These are phyloP conservation scores for Dactylis glomerata DNA, from an alignment of 176 grass and related monocot species.

Conservation along the genomic window DNA sequence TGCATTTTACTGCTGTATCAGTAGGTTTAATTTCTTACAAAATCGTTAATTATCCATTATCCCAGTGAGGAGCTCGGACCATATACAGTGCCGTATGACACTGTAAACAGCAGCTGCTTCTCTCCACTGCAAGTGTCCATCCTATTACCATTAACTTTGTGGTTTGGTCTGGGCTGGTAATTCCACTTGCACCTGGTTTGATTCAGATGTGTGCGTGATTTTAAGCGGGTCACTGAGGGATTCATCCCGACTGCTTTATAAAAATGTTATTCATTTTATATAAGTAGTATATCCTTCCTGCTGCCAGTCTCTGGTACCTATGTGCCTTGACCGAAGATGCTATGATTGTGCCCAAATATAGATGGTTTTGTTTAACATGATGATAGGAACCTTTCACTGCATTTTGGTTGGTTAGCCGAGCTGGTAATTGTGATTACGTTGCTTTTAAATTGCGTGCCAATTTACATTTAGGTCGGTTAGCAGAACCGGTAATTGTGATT, in stretches of 20 bases:
- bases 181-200: neutral
- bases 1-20: neutral
- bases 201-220: constrained; percentile 74
- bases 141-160: constrained; percentile 17
- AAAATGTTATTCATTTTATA: too few species aligned
- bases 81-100: constrained; percentile 99
- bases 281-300: too few species aligned
- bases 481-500: too few species aligned
- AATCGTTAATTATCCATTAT: neutral
- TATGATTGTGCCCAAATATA: too few species aligned
- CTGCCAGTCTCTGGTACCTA: too few species aligned
- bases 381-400: constrained; percentile 44
- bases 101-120: constrained; percentile 47
- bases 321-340: too few species aligned
- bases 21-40: neutral
- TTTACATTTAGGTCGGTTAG: too few species aligned
- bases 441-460: too few species aligned
- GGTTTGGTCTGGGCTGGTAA: constrained; percentile 23
- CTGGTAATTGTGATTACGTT: constrained; percentile 66
- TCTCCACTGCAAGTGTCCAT: constrained; percentile 8
- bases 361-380: constrained; percentile 28
- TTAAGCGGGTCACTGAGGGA: constrained; percentile 82
- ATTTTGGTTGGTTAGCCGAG: constrained; percentile 50
- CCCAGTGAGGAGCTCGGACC: constrained; percentile 45
- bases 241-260: too few species aligned